phyloP scores from a whole-genome alignment of 257 asterid species.

The Nyctanthes arbortristis region DNA sequence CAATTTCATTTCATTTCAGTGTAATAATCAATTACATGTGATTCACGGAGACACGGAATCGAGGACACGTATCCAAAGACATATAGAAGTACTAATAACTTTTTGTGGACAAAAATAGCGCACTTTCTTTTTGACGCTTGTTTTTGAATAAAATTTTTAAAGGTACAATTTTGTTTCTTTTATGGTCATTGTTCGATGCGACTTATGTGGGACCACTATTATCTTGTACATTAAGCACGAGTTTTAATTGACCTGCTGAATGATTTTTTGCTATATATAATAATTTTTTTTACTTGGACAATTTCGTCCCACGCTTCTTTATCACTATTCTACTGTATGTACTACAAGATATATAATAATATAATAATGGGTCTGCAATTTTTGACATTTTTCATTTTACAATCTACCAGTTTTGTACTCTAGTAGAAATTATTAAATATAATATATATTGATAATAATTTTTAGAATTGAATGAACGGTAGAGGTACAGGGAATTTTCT shows the following conservation, averaged over 20 bases:
- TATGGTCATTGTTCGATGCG: conserved; percentile 8
- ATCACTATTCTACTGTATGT: background rate
- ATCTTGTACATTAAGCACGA: conserved; percentile 31
- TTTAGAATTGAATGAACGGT: too few relatives aligned
- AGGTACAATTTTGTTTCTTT: conserved; percentile 17
- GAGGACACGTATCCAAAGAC: background rate
- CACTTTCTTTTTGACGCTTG: background rate
- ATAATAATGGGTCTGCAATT: too few relatives aligned
- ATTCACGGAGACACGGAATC: background rate
- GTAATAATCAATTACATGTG: background rate
- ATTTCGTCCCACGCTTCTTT: conserved; percentile 36
- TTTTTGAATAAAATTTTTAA: background rate
- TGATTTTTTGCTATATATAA: conserved; percentile 16
- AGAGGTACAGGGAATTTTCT: too few relatives aligned
- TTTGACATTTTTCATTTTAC: too few relatives aligned
- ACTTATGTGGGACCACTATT: conserved; percentile 28
- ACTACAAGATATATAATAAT: too few relatives aligned
- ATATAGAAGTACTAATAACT: too few relatives aligned
- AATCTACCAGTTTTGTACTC: too few relatives aligned
- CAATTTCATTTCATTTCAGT: background rate
- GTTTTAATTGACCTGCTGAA: conserved; percentile 21
- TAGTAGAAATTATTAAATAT: too few relatives aligned
- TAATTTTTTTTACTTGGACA: conserved; percentile 37
- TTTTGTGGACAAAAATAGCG: background rate
- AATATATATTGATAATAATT: too few relatives aligned